Conservation (phyloP, 495 filamentous ascomycete genomes). For the Xylaria venustula region DNA sequence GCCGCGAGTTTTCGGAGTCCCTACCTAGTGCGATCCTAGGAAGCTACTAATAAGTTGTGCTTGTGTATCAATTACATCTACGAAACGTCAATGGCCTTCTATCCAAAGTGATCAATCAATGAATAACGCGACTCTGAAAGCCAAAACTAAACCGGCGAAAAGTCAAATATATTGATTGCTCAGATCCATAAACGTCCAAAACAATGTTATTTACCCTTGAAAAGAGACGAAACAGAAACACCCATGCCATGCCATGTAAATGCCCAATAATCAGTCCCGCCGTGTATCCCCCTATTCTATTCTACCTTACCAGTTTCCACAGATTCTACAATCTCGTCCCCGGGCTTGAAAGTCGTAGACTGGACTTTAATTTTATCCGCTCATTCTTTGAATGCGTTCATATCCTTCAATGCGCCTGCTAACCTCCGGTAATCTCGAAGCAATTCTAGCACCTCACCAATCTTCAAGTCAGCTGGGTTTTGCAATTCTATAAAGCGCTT, state of each 20-base stretch:
- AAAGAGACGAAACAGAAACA: no score
- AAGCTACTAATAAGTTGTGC: no score
- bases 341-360: no score
- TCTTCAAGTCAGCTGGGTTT: conserved; percentile 71
- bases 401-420: conserved; percentile 62
- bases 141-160: not conserved
- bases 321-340: not conserved
- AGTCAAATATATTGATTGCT: not conserved
- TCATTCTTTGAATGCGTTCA: conserved; percentile 53
- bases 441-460: conserved; percentile 79
- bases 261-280: not conserved
- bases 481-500: conserved; percentile 78
- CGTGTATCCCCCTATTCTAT: not conserved
- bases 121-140: not conserved
- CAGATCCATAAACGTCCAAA: conserved; percentile 2
- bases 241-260: conserved; percentile 5
- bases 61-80: no score
- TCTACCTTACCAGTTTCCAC: not conserved
- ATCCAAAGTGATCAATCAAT: no score
- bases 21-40: no score
- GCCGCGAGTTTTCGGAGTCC: no score
- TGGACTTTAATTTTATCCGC: no score
- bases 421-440: conserved; percentile 86
- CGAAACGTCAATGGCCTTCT: no score
- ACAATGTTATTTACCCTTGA: not conserved